Evolutionary conservation across 331 rosid species (phyloP).

Genomic region (Ulmus americana): DNA sequence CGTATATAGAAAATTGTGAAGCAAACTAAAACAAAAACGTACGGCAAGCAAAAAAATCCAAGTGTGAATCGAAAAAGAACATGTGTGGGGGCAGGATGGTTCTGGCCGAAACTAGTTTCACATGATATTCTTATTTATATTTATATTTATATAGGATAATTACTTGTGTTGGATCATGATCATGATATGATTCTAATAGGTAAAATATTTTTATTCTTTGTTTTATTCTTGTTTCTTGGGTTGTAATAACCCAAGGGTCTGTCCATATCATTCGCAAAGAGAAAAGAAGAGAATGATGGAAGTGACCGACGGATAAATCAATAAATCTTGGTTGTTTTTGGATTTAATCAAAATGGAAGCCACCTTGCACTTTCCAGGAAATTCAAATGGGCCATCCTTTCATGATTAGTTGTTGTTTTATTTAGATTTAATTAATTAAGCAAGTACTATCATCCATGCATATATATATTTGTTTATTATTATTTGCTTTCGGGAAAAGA

Average conservation of each 20-base stretch:
- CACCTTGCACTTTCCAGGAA: constrained; percentile 31
- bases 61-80: constrained; percentile 3
- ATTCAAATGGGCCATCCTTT: constrained; percentile 11
- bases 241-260: background rate
- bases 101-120: constrained; percentile 5
- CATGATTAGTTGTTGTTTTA: too few species aligned
- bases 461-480: background rate
- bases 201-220: constrained; percentile 1
- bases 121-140: background rate
- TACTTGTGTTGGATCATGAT: constrained; percentile 7
- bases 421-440: constrained; percentile 2
- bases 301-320: too few species aligned
- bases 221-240: background rate
- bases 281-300: background rate
- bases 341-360: constrained; percentile 15
- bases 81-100: constrained; percentile 7
- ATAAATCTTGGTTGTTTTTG: too few species aligned
- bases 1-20: too few species aligned
- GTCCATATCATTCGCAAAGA: background rate
- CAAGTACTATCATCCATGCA: too few species aligned
- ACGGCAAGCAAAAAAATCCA: background rate
- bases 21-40: background rate
- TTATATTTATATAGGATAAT: constrained; percentile 6
- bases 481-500: background rate
- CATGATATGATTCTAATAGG: too few species aligned